Base-by-base conservation (phyloP, 352 stramenopile genomes). In the Pythium aphanidermatum region DNA sequence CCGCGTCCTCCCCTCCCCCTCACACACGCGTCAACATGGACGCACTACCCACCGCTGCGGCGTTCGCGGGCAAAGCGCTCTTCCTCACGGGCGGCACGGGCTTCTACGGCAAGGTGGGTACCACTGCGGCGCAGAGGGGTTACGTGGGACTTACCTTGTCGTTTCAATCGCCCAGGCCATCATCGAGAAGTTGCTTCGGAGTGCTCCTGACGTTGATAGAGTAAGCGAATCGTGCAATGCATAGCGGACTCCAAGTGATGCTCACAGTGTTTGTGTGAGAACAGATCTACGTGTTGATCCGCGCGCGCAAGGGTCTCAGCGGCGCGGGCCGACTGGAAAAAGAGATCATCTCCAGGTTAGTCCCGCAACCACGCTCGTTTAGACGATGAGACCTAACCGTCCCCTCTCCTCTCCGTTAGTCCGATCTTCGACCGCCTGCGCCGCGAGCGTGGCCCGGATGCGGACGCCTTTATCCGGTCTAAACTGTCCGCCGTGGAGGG, bases 61-160 rank as follows among this genome's bases (percentile, higher is more conserved):
- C 68, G 25, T 87, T 83, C 46, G 48, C 67, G 10, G 73, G 64
- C 28, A 83, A 86, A 34, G 68, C 65, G 24, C 52, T 95, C 44
- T 89, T 95, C 50, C 49, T 95, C 51, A 93, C 83, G n/a, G 83
- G 83, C 37, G 83, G 64, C 48, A 95, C 82, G 35, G 82, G 83
- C 54, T 95, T 95, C 58, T 63, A 92, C 28, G 83, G 73, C 49
- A 95, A 95, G 59, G 82, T 86, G n/a, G n/a, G n/a, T n/a, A n/a
- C n/a, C n/a, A n/a, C n/a, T n/a, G n/a, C n/a, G n/a, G n/a, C n/a
- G n/a, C 2, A 1, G 36, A 16, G 34, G 30, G 19, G 46, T n/a
- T 45, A 38, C 34, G 19, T 24, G 23, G 2, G 11, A 14, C 8
- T 20, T 33, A 21, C 12, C 2, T 35, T 23, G 26, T 30, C 5